Evolutionary conservation across 495 filamentous ascomycete species (phyloP).

Genomic region (Evansstolkia leycettana): DNA sequence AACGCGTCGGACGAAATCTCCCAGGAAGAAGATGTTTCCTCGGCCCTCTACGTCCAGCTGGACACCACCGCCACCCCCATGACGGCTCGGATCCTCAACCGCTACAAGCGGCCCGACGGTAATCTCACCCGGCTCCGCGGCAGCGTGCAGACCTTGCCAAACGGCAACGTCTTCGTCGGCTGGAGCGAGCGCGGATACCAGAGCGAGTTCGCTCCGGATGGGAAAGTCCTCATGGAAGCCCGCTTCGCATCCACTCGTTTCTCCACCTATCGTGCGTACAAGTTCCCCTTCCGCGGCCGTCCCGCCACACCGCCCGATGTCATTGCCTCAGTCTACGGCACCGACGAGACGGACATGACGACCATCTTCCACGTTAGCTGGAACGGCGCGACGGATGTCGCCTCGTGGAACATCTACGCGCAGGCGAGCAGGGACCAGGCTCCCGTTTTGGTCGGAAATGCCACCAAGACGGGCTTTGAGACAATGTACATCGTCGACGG

Average conservation of each 20-base stretch:
- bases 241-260: conserved; percentile 14
- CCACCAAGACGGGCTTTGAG: conserved; percentile 16
- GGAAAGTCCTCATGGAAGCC: conserved; percentile 29
- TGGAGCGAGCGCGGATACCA: conserved; percentile 42
- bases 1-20: conserved; percentile 36
- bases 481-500: conserved; percentile 19
- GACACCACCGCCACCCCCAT: conserved; percentile 29
- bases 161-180: conserved; percentile 41
- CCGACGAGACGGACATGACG: conserved; percentile 15
- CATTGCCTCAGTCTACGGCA: conserved; percentile 16
- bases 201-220: conserved; percentile 37
- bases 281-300: conserved; percentile 20
- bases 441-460: conserved; percentile 5
- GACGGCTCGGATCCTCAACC: conserved; percentile 28
- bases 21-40: conserved; percentile 30
- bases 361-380: conserved; percentile 29
- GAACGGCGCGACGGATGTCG: conserved; percentile 35
- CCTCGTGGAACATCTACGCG: conserved; percentile 24
- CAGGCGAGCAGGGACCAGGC: conserved; percentile 1
- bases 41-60: conserved; percentile 39
- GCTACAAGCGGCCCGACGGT: conserved; percentile 29
- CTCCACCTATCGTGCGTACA: conserved; percentile 22
- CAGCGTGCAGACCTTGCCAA: conserved; percentile 39
- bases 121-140: conserved; percentile 40
- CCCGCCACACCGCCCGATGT: conserved; percentile 16